Base-by-base conservation (phyloP, 768 basidiomycete genomes). In the Rhodotorula sphaerocarpa region DNA sequence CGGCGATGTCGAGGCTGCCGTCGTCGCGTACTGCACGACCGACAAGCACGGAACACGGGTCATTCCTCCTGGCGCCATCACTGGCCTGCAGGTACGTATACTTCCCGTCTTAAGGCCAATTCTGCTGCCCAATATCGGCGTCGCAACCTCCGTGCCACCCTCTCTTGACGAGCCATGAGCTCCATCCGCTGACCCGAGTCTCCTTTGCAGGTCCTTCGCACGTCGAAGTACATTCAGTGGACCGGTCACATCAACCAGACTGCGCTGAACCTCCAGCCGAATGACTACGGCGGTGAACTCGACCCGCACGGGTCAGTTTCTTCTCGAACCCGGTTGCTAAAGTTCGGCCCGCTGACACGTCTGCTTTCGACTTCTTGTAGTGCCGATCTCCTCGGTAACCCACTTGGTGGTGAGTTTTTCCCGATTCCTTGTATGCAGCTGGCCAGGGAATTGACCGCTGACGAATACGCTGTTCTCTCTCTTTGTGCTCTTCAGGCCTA, bases 361-460 rank as follows among this genome's bases (percentile, higher is more conserved):
- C 27, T 5, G 28, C 20, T 54, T 16, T 14, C 25, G 55, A 88
- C 73, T 82, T 39, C 84, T 16, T 83, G 84, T 64, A 86, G 86
- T 61, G 84, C 84, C 64, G 85, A 86, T 6, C 63, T 84, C 81
- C 81, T 83, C 63, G 87, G 87, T 28, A 90, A 66, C 60, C 65
- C 65, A 3, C 65, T 66, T 12, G 64, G 64, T 9, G 54, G 31
- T 57, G 36, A n/a, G 5, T 0, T 27, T 9, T 25, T 7, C 16
- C 9, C 54, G 20, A 23, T 6, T 16, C 36, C 16, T 39, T 39
- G 10, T 16, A 9, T 39, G 36, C 36, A 16, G 16, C 16, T 9
- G 36, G 10, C 36, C 16, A 9, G 36, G 10, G 16, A 16, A 16
- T 39, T 39, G 36, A 39, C n/a, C n/a, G n/a, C 36, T 39, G 36